Evolutionary conservation across 306 rosid genomes (phyloP).

Genomic region (Carpinus viminea): DNA sequence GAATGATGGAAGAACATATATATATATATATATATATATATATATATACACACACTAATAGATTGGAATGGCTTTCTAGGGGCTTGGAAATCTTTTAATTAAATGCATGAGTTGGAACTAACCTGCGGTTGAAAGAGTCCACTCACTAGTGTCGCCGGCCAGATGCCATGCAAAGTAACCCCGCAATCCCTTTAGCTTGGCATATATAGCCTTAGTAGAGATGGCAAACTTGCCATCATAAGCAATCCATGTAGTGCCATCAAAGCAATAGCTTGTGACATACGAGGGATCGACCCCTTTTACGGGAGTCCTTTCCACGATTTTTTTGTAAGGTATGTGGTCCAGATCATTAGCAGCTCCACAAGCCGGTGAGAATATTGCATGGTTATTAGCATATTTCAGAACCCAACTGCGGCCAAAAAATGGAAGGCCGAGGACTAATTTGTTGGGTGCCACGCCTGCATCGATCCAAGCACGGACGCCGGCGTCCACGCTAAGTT

Average conservation of each 20-base stretch:
- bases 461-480: conserved; percentile 18
- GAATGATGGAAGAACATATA: too few species aligned
- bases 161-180: conserved; percentile 42
- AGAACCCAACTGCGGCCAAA: conserved; percentile 35
- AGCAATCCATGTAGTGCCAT: conserved; percentile 46
- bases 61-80: too few species aligned
- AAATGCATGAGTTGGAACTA: too few species aligned
- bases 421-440: conserved; percentile 38
- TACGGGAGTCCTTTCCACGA: too few species aligned
- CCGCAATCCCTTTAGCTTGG: conserved; percentile 25
- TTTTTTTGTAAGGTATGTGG: too few species aligned
- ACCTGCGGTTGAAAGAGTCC: too few species aligned
- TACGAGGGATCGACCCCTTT: conserved; percentile 10
- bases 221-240: conserved; percentile 35
- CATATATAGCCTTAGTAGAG: conserved; percentile 33
- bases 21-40: too few species aligned
- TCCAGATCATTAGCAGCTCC: conserved; percentile 3
- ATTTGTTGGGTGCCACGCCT: conserved; percentile 25
- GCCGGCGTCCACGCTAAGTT: neutral
- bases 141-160: neutral
- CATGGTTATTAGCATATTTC: conserved; percentile 2
- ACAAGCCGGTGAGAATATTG: conserved; percentile 26
- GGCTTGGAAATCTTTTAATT: too few species aligned
- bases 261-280: conserved; percentile 30
- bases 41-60: too few species aligned